Conservation (phyloP, 1,284 basidiomycete genomes). For the Rhodotorula sp. region DNA sequence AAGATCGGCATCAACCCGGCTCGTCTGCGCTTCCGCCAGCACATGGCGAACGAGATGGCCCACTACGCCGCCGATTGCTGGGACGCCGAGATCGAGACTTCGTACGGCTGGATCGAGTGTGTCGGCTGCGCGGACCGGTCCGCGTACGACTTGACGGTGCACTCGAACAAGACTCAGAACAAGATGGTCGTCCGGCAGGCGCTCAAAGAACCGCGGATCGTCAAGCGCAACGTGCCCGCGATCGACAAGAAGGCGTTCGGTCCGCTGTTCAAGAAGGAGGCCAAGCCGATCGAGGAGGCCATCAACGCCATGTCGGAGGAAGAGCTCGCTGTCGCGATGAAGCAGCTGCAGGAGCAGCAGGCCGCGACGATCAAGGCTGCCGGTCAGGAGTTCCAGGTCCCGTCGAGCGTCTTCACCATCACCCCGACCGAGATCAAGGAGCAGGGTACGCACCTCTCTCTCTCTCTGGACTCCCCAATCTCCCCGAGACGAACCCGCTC, state of each 20-base stretch:
- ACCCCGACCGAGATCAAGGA: conserved; percentile 81
- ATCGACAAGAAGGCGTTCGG: conserved; percentile 89
- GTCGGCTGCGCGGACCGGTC: conserved; percentile 99
- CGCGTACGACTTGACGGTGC: conserved; percentile 80
- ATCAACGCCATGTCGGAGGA: conserved; percentile 70
- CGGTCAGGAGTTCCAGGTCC: conserved; percentile 69
- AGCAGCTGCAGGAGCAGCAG: conserved; percentile 66
- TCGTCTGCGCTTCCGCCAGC: conserved; percentile 88
- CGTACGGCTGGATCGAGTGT: conserved; percentile 97
- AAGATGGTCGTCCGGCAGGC: conserved; percentile 65
- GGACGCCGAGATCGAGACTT: conserved; percentile 97
- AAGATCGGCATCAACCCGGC: conserved; percentile 89
- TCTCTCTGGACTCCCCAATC: too few relatives aligned
- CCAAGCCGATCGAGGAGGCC: conserved; percentile 66
- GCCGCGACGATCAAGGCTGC: conserved; percentile 51
- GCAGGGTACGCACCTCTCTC: conserved; percentile 60
- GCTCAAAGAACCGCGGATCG: conserved; percentile 73
- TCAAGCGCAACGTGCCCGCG: conserved; percentile 70
- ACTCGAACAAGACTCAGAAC: conserved; percentile 55
- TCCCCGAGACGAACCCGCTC: background rate
- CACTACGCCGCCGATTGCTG: conserved; percentile 99
- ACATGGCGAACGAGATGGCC: conserved; percentile 98
- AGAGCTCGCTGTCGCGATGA: conserved; percentile 66
- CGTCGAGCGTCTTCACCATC: conserved; percentile 72
- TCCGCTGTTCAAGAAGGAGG: conserved; percentile 84